Percentiles rank a stretch among this genome's conserved stretches.
These are phyloP conservation scores for Diplocarpon mali DNA, from an alignment of 2,329 filamentous ascomycete species.

Conservation along the genomic window DNA sequence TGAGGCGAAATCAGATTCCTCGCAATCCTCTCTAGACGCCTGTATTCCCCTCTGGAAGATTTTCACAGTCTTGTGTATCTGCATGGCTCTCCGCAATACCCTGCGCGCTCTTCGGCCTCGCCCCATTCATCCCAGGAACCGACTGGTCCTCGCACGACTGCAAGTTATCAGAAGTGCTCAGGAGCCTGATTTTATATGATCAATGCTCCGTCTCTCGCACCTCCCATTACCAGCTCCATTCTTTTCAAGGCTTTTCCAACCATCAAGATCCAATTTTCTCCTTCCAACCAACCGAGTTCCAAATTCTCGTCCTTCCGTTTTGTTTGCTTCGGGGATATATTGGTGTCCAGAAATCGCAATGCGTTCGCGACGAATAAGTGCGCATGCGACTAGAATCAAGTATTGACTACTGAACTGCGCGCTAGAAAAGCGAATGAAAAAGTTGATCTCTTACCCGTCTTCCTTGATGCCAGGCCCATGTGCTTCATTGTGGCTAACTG, in stretches of 20 bases:
- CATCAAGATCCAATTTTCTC: too few species aligned
- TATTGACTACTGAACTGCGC: background rate
- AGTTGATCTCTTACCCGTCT: constrained; percentile 65
- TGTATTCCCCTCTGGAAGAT: background rate
- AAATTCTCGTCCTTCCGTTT: too few species aligned
- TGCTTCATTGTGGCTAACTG: constrained; percentile 23
- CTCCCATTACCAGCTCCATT: too few species aligned
- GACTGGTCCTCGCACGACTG: background rate
- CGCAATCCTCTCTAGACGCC: constrained; percentile 8
- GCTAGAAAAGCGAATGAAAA: constrained; percentile 14
- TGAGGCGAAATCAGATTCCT: constrained; percentile 18
- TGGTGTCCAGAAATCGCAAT: background rate
- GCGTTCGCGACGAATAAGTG: background rate
- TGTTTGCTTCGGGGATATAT: background rate
- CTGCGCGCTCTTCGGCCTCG: background rate
- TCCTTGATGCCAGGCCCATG: constrained; percentile 69
- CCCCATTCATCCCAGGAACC: background rate
- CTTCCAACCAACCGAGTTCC: too few species aligned
- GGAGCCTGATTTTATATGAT: too few species aligned
- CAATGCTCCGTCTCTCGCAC: too few species aligned
- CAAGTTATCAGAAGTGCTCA: background rate
- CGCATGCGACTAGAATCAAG: constrained; percentile 10
- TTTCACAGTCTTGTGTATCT: background rate
- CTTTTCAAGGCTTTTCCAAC: too few species aligned
- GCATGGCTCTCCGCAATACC: background rate